Evolutionary conservation across 2,329 filamentous ascomycete genomes (phyloP).

Genomic region (Xylaria hypoxylon): DNA sequence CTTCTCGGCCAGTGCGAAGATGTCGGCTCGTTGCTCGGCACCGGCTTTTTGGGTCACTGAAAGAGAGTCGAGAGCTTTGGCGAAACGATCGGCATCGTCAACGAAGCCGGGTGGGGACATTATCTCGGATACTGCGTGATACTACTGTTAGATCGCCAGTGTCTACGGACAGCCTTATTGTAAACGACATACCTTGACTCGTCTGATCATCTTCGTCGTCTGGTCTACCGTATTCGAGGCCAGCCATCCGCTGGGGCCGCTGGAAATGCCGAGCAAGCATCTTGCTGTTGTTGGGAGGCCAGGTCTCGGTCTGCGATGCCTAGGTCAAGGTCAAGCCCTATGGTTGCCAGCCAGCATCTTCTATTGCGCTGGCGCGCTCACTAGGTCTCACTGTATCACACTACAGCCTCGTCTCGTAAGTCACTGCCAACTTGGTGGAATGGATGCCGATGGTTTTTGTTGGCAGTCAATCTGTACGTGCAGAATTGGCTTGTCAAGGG

Average conservation of each 20-base stretch:
- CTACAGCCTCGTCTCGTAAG: not conserved
- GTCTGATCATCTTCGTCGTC: conserved; percentile 36
- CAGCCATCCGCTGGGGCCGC: conserved; percentile 36
- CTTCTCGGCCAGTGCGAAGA: conserved; percentile 74
- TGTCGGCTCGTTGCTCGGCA: conserved; percentile 70
- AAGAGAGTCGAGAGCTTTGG: conserved; percentile 83
- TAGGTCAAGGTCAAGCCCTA: conserved; percentile 40
- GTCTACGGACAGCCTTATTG: not conserved
- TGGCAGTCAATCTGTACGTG: not conserved
- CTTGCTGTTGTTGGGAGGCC: conserved; percentile 21
- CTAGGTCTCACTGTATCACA: conserved; percentile 26
- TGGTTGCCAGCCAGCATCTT: conserved; percentile 46
- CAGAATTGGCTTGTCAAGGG: conserved; percentile 1
- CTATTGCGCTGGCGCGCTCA: conserved; percentile 36
- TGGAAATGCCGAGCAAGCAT: conserved; percentile 41
- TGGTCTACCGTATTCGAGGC: conserved; percentile 36
- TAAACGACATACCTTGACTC: conserved; percentile 41
- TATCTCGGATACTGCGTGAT: conserved; percentile 39
- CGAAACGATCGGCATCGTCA: conserved; percentile 88
- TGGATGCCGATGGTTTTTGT: not conserved
- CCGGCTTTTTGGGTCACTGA: conserved; percentile 60
- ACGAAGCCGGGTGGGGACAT: conserved; percentile 44
- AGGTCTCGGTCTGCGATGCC: conserved; percentile 35
- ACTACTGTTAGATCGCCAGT: conserved; percentile 5
- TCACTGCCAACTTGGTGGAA: not conserved